Evolutionary conservation across 257 asterid species (phyloP), one percentile per base, ranked within the genome.

Genomic region (Rauvolfia tetraphylla): DNA sequence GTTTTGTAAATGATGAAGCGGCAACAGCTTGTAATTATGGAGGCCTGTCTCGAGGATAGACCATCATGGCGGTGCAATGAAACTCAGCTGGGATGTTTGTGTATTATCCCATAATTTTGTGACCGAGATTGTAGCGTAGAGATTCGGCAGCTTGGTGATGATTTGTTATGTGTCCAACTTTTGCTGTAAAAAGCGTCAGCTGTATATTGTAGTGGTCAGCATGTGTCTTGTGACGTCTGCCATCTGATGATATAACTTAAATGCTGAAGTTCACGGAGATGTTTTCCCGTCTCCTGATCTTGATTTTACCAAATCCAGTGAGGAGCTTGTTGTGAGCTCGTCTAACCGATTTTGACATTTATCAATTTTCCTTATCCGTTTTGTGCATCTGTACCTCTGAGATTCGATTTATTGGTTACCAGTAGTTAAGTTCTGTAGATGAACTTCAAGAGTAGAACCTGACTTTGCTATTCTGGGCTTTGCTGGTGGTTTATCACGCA

Each of bases 1-100:
- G 81, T 74, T 76, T 63, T 84, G 85, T 83, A 83, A 71, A 79
- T 79, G 84, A 48, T 54, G 81, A 11, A 76, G 82, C 59, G 10
- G 48, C 56, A 57, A 25, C 58, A 39, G 25, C 76, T 83, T 76
- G 72, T 77, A 67, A 78, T 74, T 76, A 74, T 67, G 58, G 13
- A 10, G 70, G 79, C 65, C 69, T 79, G 7, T 58, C 79, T 56
- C 20, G 46, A 56, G 71, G 63, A 73, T 54, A 49, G 74, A 66
- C 71, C 48, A 20, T 18, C 75, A 53, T 20, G 75, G 62, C 48
- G 80, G 51, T 31, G 75, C 31, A 27, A 67, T 23, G 73, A 59
- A 48, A 63, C 29, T 72, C 33, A 22, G 36, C 42, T 25, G 22
- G 73, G 65, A 39, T 41, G 34, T 31, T 46, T 53, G 72, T 57